phyloP scores from a whole-genome alignment of 306 rosid species.

The Hippophae gyantsensis region DNA sequence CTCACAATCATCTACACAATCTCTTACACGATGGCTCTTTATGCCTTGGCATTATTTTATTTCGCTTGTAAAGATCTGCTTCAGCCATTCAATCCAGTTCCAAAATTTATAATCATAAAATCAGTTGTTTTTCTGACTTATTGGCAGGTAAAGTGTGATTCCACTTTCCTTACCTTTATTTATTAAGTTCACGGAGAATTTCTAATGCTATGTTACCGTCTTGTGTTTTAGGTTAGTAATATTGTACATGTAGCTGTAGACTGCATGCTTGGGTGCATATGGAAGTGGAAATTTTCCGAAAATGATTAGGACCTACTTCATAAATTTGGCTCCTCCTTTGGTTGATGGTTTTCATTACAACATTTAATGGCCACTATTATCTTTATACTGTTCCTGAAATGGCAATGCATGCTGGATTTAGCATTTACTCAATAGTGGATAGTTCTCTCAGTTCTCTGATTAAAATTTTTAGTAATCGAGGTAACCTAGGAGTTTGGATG shows the following conservation, averaged over 20 bases:
- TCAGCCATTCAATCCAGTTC: conserved; percentile 97
- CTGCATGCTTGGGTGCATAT: conserved; percentile 10
- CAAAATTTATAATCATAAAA: conserved; percentile 83
- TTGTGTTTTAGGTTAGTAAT: conserved; percentile 4
- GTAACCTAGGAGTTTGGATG: too few relatives aligned
- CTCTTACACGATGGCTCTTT: conserved; percentile 90
- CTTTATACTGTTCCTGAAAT: too few relatives aligned
- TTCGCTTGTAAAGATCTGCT: conserved; percentile 95
- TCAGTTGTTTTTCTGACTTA: conserved; percentile 97
- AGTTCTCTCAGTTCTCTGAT: too few relatives aligned
- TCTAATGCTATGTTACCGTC: conserved; percentile 6
- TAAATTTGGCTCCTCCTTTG: too few relatives aligned
- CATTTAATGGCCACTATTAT: too few relatives aligned
- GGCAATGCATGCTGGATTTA: too few relatives aligned
- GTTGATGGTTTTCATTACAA: too few relatives aligned
- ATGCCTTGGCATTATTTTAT: conserved; percentile 76
- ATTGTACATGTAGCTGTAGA: background rate
- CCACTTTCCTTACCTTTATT: background rate
- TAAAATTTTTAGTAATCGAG: too few relatives aligned
- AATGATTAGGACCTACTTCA: too few relatives aligned
- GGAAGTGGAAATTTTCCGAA: background rate
- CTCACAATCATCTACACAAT: conserved; percentile 82
- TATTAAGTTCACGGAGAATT: conserved; percentile 1
- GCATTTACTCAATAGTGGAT: too few relatives aligned
- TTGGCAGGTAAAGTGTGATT: conserved; percentile 66